Conservation (phyloP, 1,139 yeast species). For the Yamadazyma pseudoaaseri region DNA sequence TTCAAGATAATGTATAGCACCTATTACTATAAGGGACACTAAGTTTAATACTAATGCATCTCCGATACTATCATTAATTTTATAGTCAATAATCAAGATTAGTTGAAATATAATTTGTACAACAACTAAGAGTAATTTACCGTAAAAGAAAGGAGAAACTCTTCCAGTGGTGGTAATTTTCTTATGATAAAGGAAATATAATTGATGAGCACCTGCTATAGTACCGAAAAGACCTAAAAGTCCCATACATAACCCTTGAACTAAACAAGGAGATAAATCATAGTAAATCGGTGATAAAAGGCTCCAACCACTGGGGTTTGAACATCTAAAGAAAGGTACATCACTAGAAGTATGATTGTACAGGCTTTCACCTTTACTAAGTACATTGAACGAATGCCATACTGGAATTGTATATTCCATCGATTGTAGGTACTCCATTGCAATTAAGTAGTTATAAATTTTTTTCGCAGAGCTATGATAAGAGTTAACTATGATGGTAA, state of each 20-base stretch:
- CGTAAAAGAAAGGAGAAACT: conserved; percentile 39
- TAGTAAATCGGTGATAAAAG: conserved; percentile 58
- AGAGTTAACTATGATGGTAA: too few species aligned
- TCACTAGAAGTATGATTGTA: too few species aligned
- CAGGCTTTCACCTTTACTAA: conserved; percentile 1
- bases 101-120: conserved; percentile 39
- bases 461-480: too few species aligned
- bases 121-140: conserved; percentile 40
- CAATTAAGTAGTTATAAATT: too few species aligned
- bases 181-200: conserved; percentile 32
- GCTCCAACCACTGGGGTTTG: conserved; percentile 65
- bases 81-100: conserved; percentile 22
- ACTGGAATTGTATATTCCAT: conserved; percentile 15
- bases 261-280: conserved; percentile 80
- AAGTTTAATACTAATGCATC: conserved; percentile 40
- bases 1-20: conserved; percentile 68
- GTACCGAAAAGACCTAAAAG: conserved; percentile 53
- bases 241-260: conserved; percentile 66
- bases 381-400: too few species aligned
- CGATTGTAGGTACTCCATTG: conserved; percentile 14
- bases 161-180: conserved; percentile 33
- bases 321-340: conserved; percentile 11
- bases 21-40: conserved; percentile 48
- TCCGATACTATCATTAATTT: conserved; percentile 39
- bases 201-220: conserved; percentile 49